Base-by-base conservation (phyloP, 495 filamentous ascomycete genomes). In the Lepidopterella palustris region DNA sequence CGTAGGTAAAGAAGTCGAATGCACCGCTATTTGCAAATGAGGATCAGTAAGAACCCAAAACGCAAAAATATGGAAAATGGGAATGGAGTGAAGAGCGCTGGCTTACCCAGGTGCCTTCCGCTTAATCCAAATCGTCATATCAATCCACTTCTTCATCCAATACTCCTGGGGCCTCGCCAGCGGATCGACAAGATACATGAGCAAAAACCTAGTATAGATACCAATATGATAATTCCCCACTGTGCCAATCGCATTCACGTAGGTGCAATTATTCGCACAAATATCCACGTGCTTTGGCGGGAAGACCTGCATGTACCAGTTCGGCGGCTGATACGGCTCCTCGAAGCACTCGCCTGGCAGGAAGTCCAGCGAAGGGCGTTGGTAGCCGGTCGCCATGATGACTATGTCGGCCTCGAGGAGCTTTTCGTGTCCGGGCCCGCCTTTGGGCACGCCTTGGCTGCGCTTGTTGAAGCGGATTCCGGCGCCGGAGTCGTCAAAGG, bases 181-280 rank as follows among this genome's bases (percentile, higher is more conserved):
- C 0, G 87, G 87, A 65, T 93, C 89, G 10, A 86, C 82, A 48
- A 93, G 76, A 68, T 92, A 92, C 87, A 92, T 90, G 28, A 93
- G 79, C 29, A 95, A 74, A 60, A 95, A 84, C 0, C 90, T 77
- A 0, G 89, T 93, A 72, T 92, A 93, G 56, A 95, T 91, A 18
- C 89, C 90, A 27, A 93, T 91, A 62, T 95, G 89, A 77, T 86
- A 92, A 67, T 93, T 90, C 0, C 88, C 87, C 0, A 91, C 87
- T 0, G 83, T 81, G 1, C 90, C 89, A 60, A 95, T 92, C 0
- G 85, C 89, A 57, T 87, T 84, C 35, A 91, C 76, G 57, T 91
- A 93, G 0, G 89, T 92, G 75, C 82, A 90, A 69, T 95, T 95
- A 74, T 88, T 90, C 64, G 82, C 84, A 58, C 84, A 88, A 24